phyloP scores from a whole-genome alignment of 768 basidiomycete species.

The Tulasnella sp. region DNA sequence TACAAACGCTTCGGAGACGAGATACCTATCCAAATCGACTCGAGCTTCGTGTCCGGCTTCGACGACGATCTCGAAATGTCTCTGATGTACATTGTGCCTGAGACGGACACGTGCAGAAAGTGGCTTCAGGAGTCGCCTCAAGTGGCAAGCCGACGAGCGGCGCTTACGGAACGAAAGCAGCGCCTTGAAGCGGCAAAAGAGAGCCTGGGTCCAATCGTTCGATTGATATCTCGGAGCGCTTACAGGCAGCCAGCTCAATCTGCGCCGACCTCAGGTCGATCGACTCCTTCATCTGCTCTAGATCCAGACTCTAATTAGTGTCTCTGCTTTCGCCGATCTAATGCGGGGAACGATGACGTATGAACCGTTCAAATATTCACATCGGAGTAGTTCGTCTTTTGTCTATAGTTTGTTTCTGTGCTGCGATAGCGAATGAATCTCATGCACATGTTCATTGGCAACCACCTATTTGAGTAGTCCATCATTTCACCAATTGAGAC shows the following conservation, averaged over 20 bases:
- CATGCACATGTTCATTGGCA: too few relatives aligned
- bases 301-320: too few relatives aligned
- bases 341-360: too few relatives aligned
- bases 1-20: conserved; percentile 51
- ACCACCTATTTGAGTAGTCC: too few relatives aligned
- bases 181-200: not conserved
- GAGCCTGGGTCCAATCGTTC: not conserved
- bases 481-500: too few relatives aligned
- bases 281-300: too few relatives aligned
- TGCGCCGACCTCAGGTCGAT: not conserved
- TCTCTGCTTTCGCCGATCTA: too few relatives aligned
- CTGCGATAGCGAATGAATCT: too few relatives aligned
- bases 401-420: too few relatives aligned
- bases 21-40: conserved; percentile 45
- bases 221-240: not conserved
- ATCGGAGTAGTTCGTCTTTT: too few relatives aligned
- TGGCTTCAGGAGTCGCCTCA: conserved; percentile 40
- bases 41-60: conserved; percentile 42
- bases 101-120: conserved; percentile 36
- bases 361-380: too few relatives aligned
- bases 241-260: not conserved
- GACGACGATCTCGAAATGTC: conserved; percentile 35
- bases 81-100: conserved; percentile 37
- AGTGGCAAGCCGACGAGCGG: conserved; percentile 35
- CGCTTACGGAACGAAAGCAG: conserved; percentile 22